Base-by-base conservation (phyloP, 495 filamentous ascomycete genomes). In the Penicillium tannophilum region DNA sequence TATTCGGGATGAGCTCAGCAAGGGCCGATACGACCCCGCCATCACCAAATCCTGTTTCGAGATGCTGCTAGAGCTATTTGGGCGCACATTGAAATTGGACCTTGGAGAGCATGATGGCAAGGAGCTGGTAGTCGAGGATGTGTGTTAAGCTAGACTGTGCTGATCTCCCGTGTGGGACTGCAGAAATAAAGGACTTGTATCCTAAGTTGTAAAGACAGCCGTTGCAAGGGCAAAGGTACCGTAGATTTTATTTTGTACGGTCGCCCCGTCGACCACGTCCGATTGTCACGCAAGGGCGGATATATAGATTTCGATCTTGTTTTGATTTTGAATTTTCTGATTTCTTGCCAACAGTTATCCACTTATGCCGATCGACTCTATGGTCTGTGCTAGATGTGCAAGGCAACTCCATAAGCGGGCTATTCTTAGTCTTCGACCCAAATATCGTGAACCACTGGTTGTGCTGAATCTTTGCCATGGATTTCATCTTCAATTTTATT, bases 1-100 rank as follows among this genome's bases (percentile, higher is more conserved):
- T 65, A 96, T 98, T 67, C 84, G 93, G n/a, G 93, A 97, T 67
- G 93, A 98, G 74, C 78, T 93, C 46, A 92, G 88, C 67, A 98
- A 97, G 76, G 92, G 92, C 6, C 83, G 93, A 12, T 98, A 96
- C 63, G 93, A 98, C 63, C 91, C 93, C 0, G 89, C 87, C 2
- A 84, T 98, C 54, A 86, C 85, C 11, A 91, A 90, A 69, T 82
- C 90, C n/a, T 96, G 93, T 74, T 97, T 96, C 67, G 88, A 93
- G 81, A 90, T 97, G 71, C 70, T 98, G 60, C 73, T 92, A 20
- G 93, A 98, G 76, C 65, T 96, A 53, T 97, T 97, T 76, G 86
- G 83, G 6, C 78, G 93, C 31, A 87, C 83, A 2, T 71, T 98
- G 71, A 90, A 88, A 76, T 75, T 86, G 20, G 91, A 96, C 60